Conservation (phyloP, 1,284 basidiomycete species). For the Serendipita sp. region DNA sequence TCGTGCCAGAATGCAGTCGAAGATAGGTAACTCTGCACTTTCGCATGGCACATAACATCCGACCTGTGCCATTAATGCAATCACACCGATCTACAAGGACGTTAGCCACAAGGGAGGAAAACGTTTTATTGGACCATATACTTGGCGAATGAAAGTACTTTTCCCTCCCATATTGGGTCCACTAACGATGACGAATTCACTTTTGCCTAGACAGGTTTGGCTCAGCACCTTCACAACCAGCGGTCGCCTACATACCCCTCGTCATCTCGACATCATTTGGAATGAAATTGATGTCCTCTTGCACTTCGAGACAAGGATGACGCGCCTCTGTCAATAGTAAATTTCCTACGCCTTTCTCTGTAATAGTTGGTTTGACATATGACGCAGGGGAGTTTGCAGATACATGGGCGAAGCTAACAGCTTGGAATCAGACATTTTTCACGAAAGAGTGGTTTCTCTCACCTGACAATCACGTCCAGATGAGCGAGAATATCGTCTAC, state of each 20-base stretch:
- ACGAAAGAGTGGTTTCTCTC: conserved; percentile 12
- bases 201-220: conserved; percentile 33
- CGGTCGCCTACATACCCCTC: conserved; percentile 35
- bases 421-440: neutral
- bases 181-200: conserved; percentile 82
- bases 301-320: conserved; percentile 93
- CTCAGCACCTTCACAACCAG: conserved; percentile 1
- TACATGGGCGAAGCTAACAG: conserved; percentile 74
- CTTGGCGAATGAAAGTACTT: conserved; percentile 81
- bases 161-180: conserved; percentile 97
- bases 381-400: conserved; percentile 74
- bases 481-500: conserved; percentile 80
- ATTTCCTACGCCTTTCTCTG: conserved; percentile 64
- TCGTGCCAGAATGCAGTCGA: conserved; percentile 90
- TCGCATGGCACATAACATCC: conserved; percentile 92
- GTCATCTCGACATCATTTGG: conserved; percentile 88
- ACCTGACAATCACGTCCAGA: conserved; percentile 85
- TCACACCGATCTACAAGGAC: conserved; percentile 62
- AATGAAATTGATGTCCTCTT: conserved; percentile 92
- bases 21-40: conserved; percentile 76
- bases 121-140: conserved; percentile 15
- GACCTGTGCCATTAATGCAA: conserved; percentile 88
- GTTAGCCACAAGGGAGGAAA: conserved; percentile 8
- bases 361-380: conserved; percentile 72
- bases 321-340: conserved; percentile 70